These are phyloP conservation scores for Pilobolus umbonatus DNA, from an alignment of 192 early-diverging fungal species.

Conservation along the genomic window DNA sequence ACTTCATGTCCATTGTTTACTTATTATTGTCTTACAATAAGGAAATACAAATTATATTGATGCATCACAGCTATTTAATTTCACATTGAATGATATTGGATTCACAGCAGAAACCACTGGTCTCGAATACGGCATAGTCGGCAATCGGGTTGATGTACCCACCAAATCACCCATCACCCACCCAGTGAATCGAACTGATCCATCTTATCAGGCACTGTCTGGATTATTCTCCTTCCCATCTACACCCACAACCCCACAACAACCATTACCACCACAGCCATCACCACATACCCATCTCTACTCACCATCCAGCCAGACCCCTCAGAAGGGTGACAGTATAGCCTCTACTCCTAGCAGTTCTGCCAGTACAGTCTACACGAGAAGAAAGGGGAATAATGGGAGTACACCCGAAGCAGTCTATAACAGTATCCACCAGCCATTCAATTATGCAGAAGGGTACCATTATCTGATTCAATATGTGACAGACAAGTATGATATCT, in stretches of 20 bases:
- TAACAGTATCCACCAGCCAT: conserved; percentile 71
- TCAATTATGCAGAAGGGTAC: conserved; percentile 91
- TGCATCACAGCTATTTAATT: conserved; percentile 31
- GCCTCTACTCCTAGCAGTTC: neutral
- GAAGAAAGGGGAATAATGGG: conserved; percentile 19
- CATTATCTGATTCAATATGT: conserved; percentile 86
- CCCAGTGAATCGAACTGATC: neutral
- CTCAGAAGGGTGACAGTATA: neutral
- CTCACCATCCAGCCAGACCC: neutral
- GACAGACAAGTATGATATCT: conserved; percentile 54
- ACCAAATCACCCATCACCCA: too few relatives aligned
- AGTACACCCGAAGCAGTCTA: conserved; percentile 72
- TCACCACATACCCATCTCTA: neutral
- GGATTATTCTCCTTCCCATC: neutral
- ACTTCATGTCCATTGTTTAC: neutral
- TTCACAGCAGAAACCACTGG: conserved; percentile 89
- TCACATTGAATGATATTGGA: conserved; percentile 41
- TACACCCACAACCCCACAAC: neutral
- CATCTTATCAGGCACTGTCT: neutral
- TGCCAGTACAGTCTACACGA: neutral
- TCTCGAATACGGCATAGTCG: conserved; percentile 84
- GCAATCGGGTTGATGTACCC: conserved; percentile 47
- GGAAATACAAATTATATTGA: conserved; percentile 11
- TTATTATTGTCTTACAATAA: neutral
- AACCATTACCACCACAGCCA: neutral